Percentiles rank a stretch among this genome's conserved stretches.
Conservation (phyloP, 73 alveolate genomes). For the Paramecium bursaria region DNA sequence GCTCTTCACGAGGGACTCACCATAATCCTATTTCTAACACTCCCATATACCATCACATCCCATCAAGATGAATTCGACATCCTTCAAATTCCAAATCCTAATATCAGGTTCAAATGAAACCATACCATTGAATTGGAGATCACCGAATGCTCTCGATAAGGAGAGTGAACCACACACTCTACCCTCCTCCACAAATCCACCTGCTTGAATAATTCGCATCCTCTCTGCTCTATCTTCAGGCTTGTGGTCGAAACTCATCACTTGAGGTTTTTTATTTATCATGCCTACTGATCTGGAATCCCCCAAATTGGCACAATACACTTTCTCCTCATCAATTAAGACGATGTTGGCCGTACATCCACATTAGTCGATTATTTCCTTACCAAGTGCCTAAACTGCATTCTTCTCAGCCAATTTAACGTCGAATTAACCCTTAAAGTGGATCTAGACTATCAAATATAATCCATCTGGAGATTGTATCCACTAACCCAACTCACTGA, state of each 20-base stretch:
- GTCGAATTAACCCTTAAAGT: not conserved
- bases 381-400: not conserved
- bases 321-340: slow-evolving; percentile 71
- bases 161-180: slow-evolving; percentile 92
- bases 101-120: slow-evolving; percentile 93
- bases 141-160: slow-evolving; percentile 95
- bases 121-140: slow-evolving; percentile 86
- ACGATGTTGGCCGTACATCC: slow-evolving; percentile 86
- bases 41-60: slow-evolving; percentile 84
- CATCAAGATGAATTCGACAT: slow-evolving; percentile 66
- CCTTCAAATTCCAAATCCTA: slow-evolving; percentile 67
- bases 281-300: slow-evolving; percentile 90
- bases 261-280: slow-evolving; percentile 73
- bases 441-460: slow-evolving; percentile 35
- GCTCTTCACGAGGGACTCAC: not conserved
- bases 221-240: slow-evolving; percentile 89
- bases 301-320: slow-evolving; percentile 95
- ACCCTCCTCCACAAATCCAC: slow-evolving; percentile 89
- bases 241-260: slow-evolving; percentile 90
- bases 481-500: slow-evolving; percentile 76
- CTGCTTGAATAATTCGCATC: slow-evolving; percentile 86
- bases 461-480: slow-evolving; percentile 67
- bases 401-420: slow-evolving; percentile 16
- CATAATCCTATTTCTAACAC: slow-evolving; percentile 10
- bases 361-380: slow-evolving; percentile 11